Conservation (phyloP, 2,329 filamentous ascomycete species). For the Orbilia oligospora region DNA sequence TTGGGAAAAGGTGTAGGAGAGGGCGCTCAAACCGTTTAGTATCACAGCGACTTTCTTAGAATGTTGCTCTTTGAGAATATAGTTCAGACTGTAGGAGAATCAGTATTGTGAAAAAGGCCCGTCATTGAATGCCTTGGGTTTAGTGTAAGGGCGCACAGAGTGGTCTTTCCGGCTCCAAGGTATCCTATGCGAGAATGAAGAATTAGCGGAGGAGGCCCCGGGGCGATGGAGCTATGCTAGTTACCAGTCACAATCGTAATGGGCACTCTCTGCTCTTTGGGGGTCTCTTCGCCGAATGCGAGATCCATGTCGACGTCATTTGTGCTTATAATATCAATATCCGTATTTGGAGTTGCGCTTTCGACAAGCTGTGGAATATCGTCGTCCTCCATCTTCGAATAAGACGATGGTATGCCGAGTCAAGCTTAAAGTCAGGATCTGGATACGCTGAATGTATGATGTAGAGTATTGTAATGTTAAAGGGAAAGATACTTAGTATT, state of each 20-base stretch:
- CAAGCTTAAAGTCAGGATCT: not conserved
- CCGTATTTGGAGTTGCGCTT: constrained; percentile 72
- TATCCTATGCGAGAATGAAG: constrained; percentile 77
- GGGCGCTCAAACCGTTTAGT: constrained; percentile 78
- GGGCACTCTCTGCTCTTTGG: constrained; percentile 77
- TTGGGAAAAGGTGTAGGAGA: not conserved
- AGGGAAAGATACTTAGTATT: no score
- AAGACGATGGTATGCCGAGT: not conserved
- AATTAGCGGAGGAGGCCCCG: not conserved
- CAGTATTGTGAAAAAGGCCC: constrained; percentile 3
- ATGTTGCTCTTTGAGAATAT: constrained; percentile 93
- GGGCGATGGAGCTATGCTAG: not conserved
- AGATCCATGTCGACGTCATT: constrained; percentile 66
- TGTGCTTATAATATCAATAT: no score
- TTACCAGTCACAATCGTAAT: constrained; percentile 87
- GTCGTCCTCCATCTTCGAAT: constrained; percentile 72
- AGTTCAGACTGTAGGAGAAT: constrained; percentile 75
- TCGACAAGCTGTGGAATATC: constrained; percentile 75
- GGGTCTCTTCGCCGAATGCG: constrained; percentile 68
- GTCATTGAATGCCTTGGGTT: not conserved
- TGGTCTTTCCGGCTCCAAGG: constrained; percentile 95
- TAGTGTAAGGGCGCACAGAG: constrained; percentile 70
- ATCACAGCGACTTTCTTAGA: constrained; percentile 99
- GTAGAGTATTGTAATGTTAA: not conserved
- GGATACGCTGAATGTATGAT: not conserved